Percentiles rank a stretch among this genome's conserved stretches.
Evolutionary conservation across 2,329 filamentous ascomycete genomes (phyloP).

Genomic region (Plectosphaerella cucumerina): DNA sequence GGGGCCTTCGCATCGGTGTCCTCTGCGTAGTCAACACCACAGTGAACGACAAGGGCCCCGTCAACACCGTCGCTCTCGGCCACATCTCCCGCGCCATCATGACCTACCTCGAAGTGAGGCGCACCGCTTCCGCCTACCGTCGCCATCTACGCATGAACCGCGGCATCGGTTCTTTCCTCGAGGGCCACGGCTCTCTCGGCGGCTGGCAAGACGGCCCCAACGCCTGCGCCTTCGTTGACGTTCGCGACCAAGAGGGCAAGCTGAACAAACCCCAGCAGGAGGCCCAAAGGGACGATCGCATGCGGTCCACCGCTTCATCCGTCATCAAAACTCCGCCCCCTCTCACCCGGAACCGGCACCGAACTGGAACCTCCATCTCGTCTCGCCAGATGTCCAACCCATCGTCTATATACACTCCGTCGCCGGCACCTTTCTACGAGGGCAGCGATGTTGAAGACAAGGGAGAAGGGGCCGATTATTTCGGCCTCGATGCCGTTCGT

Average conservation of each 20-base stretch:
- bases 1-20: conserved; percentile 36
- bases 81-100: conserved; percentile 28
- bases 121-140: conserved; percentile 17
- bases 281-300: not conserved
- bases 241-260: not conserved
- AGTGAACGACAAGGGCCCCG: conserved; percentile 16
- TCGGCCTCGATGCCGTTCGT: not conserved
- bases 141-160: conserved; percentile 29
- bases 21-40: conserved; percentile 22
- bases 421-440: not conserved
- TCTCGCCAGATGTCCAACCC: too few relatives aligned
- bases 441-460: not conserved
- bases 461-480: not conserved
- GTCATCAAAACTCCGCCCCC: not conserved
- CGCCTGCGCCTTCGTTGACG: not conserved
- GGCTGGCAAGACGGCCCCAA: conserved; percentile 13
- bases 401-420: not conserved
- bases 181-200: conserved; percentile 20
- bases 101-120: conserved; percentile 27
- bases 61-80: conserved; percentile 17
- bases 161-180: conserved; percentile 28
- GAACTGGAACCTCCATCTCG: not conserved
- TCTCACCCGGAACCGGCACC: too few relatives aligned
- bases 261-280: not conserved
- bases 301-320: not conserved